Evolutionary conservation across 257 asterid genomes (phyloP), one percentile per base, ranked within the genome.

Genomic region (Nicotiana attenuata): DNA sequence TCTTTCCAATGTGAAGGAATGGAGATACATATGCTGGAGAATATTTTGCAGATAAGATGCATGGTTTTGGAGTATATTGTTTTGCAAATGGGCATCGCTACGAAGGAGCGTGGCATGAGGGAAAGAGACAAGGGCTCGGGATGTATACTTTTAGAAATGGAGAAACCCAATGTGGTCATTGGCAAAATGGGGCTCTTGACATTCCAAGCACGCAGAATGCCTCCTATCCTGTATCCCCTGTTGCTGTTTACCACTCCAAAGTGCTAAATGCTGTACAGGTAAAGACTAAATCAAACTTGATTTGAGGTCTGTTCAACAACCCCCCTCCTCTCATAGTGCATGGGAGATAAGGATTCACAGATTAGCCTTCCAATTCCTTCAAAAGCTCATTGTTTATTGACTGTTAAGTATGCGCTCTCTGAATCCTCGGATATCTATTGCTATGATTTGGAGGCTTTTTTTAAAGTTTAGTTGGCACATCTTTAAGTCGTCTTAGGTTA

Each of bases 31-130:
- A 87, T 52, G 88, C 87, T 10, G 91, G 91, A 15, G 90, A 89
- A 71, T 89, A 89, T 80, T 89, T 85, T 83, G 89, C 89, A 10
- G 91, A 89, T 73, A 85, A 87, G 80, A 87, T 89, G 90, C 91
- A 89, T 60, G 92, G 92, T 3, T 89, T 89, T 71, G 90, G 92
- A 50, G 85, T 89, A 28, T 89, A 89, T 79, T 35, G 29, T 19
- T 89, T 89, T 82, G 88, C 87, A 16, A 89, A 87, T 82, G 89
- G 90, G 17, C 92, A 89, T 31, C 69, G 81, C 17, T 87, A 89
- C 59, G 90, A 89, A 81, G 92, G 92, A 60, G 90, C 92, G 14
- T 89, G 92, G 92, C 92, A 89, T 28, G 92, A 89, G 77, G 90
- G 92, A 19, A 81, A 50, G 78, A 87, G 89, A 65, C 92, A 89